These are phyloP conservation scores for Oryza meyeriana DNA, from an alignment of 176 grass and related monocot genomes.

Conservation along the genomic window DNA sequence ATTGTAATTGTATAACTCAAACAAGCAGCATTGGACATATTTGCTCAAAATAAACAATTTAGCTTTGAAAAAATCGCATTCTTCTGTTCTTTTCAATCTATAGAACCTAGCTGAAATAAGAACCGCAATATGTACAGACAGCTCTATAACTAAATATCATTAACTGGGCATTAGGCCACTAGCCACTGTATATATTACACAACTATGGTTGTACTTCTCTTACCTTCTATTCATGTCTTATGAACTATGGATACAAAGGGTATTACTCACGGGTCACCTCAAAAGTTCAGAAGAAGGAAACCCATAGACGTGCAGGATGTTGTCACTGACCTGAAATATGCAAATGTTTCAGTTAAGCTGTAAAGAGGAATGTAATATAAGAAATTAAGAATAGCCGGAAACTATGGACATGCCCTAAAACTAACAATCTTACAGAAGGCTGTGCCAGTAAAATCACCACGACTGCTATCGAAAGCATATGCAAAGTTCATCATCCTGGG, in stretches of 20 bases:
- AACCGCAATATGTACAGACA: constrained; percentile 48
- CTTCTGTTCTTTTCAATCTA: constrained; percentile 25
- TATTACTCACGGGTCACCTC: constrained; percentile 14
- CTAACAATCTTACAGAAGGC: neutral
- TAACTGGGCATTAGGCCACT: constrained; percentile 11
- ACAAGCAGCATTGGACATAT: constrained; percentile 9
- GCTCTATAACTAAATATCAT: constrained; percentile 44
- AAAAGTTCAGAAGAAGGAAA: constrained; percentile 29
- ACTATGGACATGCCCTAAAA: neutral
- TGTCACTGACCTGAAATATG: constrained; percentile 25
- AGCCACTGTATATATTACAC: constrained; percentile 33
- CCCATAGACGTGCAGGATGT: neutral
- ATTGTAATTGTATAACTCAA: constrained; percentile 11
- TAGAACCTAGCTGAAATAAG: constrained; percentile 15
- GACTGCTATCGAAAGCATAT: neutral
- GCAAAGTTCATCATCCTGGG: neutral
- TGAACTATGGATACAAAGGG: constrained; percentile 53
- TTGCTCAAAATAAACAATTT: constrained; percentile 34
- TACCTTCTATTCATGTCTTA: constrained; percentile 50
- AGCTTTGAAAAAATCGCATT: neutral
- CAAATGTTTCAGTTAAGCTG: constrained; percentile 6
- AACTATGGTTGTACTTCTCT: constrained; percentile 42
- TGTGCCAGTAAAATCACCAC: neutral
- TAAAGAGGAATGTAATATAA: neutral
- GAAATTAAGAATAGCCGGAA: neutral